phyloP scores from a whole-genome alignment of 73 alveolate genomes.

The Paramecium caudatum region DNA sequence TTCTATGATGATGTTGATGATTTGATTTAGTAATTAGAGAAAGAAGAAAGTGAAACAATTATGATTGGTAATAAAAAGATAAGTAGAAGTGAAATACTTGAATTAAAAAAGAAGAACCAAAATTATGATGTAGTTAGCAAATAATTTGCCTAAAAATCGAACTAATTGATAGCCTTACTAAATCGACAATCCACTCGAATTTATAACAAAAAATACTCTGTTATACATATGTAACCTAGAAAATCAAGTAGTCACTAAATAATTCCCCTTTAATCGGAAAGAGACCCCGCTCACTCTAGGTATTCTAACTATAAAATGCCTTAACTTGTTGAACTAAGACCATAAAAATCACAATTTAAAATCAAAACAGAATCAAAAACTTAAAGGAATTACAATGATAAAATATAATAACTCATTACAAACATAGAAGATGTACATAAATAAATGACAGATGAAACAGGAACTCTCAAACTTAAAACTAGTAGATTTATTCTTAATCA shows the following conservation, averaged over 20 bases:
- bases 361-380: slow-evolving; percentile 26
- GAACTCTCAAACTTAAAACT: not conserved
- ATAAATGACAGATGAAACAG: slow-evolving; percentile 47
- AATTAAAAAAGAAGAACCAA: not conserved
- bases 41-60: slow-evolving; percentile 23
- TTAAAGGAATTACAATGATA: slow-evolving; percentile 11
- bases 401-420: slow-evolving; percentile 3
- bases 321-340: not conserved
- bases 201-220: slow-evolving; percentile 8
- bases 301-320: not conserved
- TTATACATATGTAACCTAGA: not conserved
- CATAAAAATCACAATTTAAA: not conserved
- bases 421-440: slow-evolving; percentile 22
- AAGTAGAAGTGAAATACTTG: slow-evolving; percentile 36
- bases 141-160: slow-evolving; percentile 27
- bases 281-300: slow-evolving; percentile 17
- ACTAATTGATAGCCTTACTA: not conserved
- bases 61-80: not conserved
- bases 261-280: not conserved
- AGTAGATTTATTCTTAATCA: slow-evolving; percentile 19
- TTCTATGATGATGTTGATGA: slow-evolving; percentile 20
- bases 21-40: slow-evolving; percentile 3
- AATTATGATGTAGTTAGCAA: slow-evolving; percentile 23
- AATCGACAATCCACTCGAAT: slow-evolving; percentile 25
- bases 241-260: not conserved